Conservation (phyloP, 768 basidiomycete species). For the Neoboletus subvelutipes region DNA sequence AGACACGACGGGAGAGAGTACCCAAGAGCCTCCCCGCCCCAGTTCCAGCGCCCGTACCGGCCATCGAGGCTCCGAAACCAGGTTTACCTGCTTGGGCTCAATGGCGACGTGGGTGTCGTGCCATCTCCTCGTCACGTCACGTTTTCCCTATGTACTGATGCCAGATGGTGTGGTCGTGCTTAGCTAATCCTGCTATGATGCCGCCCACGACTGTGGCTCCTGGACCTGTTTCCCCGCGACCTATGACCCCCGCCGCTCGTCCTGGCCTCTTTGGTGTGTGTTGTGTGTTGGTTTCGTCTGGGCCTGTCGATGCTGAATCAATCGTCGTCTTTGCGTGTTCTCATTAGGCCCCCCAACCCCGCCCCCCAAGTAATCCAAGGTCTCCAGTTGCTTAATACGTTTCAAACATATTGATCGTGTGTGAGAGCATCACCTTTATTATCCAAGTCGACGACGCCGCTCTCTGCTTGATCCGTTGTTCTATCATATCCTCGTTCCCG, state of each 20-base stretch:
- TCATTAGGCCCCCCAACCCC: conserved; percentile 44
- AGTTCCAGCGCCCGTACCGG: conserved; percentile 33
- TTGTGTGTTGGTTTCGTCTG: neutral
- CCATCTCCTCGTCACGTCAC: neutral
- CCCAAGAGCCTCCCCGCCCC: conserved; percentile 43
- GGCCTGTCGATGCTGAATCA: neutral
- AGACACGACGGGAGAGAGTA: conserved; percentile 52
- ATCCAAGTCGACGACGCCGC: neutral
- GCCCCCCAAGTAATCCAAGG: conserved; percentile 39
- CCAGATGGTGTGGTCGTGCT: neutral
- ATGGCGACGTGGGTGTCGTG: conserved; percentile 62
- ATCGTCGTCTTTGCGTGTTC: neutral
- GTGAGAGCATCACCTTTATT: conserved; percentile 2
- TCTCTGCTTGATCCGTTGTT: neutral
- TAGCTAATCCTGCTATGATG: conserved; percentile 65
- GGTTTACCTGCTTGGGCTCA: conserved; percentile 79
- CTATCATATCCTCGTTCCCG: neutral
- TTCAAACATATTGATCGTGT: neutral
- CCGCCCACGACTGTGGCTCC: conserved; percentile 49
- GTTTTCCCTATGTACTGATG: neutral
- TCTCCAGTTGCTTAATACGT: neutral
- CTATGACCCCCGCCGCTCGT: conserved; percentile 50
- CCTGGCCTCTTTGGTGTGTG: conserved; percentile 64
- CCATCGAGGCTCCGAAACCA: conserved; percentile 47
- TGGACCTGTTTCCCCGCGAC: conserved; percentile 30